These are phyloP conservation scores for Schizophyllum amplum DNA, from an alignment of 1,284 basidiomycete genomes.

Conservation along the genomic window DNA sequence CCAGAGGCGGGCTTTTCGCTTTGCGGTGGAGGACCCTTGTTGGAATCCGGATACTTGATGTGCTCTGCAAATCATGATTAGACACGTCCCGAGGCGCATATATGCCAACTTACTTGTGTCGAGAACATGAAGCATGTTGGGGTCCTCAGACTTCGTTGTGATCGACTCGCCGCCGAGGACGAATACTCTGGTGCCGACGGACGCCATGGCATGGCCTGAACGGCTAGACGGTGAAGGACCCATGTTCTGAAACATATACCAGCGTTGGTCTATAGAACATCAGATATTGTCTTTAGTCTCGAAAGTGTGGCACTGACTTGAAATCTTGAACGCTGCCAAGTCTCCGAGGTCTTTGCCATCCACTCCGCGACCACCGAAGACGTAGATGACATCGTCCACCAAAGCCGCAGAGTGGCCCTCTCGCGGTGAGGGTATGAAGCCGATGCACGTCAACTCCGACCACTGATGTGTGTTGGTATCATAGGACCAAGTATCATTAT, in stretches of 20 bases:
- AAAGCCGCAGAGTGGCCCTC: conserved; percentile 97
- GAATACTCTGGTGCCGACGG: conserved; percentile 81
- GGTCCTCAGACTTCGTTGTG: conserved; percentile 74
- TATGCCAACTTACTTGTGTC: conserved; percentile 72
- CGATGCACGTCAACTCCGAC: conserved; percentile 94
- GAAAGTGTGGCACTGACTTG: conserved; percentile 52
- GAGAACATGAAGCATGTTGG: conserved; percentile 78
- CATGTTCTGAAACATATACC: conserved; percentile 99
- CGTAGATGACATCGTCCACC: conserved; percentile 97
- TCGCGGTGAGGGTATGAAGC: conserved; percentile 92
- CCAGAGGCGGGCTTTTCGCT: neutral
- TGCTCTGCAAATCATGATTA: conserved; percentile 45
- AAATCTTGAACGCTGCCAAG: conserved; percentile 93
- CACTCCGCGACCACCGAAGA: conserved; percentile 95
- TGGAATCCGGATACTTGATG: conserved; percentile 88
- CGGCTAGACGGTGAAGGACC: conserved; percentile 87
- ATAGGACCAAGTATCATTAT: conserved; percentile 99
- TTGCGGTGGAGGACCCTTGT: conserved; percentile 15
- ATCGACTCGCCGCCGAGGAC: conserved; percentile 94
- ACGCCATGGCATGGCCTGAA: conserved; percentile 93
- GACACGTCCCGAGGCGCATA: conserved; percentile 8
- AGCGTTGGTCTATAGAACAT: conserved; percentile 51
- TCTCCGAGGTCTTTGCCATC: conserved; percentile 96
- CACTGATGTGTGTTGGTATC: conserved; percentile 79
- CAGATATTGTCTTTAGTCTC: conserved; percentile 4